Base-by-base conservation (phyloP, 345 rosid genomes). In the Viola odorata region DNA sequence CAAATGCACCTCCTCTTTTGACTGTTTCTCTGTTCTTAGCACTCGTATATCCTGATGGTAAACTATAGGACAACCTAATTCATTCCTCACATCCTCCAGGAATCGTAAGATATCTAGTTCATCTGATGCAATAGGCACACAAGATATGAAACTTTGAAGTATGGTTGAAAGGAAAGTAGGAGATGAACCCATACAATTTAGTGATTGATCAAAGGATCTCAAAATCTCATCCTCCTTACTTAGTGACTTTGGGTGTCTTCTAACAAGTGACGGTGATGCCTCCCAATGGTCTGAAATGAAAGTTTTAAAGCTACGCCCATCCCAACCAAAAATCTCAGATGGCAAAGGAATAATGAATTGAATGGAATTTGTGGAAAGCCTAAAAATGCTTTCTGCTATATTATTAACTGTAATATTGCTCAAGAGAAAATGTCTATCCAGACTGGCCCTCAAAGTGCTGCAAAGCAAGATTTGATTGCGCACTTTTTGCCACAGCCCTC, bases 41-140 rank as follows among this genome's bases (percentile, higher is more conserved):
- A 82, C 78, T 55, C 83, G 66, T 14, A 82, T 57, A 61, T 84
- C 87, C 74, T 84, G 87, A 70, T 80, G 76, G 53, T 80, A 75
- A 16, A 67, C 65, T 45, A 80, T 68, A 42, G 82, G 87, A 47
- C 68, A 70, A 8, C 82, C 85, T 76, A 84, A 73, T 58, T 73
- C 77, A 66, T 69, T 71, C 51, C 76, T 70, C 58, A 60, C 75
- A 54, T 80, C 80, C 60, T 64, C 75, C 58, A 80, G 68, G 73
- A 76, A 80, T 66, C 70, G 66, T 65, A 78, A 59, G 68, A 82
- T 80, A 65, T 82, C 79, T 12, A 74, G 36, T 41, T 82, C 85
- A 64, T 84, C 85, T 1, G 85, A 84, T 66, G 79, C 79, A 50
- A 84, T 78, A 57, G 83, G 85, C 42, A 56, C 71, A 63, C 83